Conservation (phyloP, 352 stramenopile genomes). For the Globisporangium heterothallicum region DNA sequence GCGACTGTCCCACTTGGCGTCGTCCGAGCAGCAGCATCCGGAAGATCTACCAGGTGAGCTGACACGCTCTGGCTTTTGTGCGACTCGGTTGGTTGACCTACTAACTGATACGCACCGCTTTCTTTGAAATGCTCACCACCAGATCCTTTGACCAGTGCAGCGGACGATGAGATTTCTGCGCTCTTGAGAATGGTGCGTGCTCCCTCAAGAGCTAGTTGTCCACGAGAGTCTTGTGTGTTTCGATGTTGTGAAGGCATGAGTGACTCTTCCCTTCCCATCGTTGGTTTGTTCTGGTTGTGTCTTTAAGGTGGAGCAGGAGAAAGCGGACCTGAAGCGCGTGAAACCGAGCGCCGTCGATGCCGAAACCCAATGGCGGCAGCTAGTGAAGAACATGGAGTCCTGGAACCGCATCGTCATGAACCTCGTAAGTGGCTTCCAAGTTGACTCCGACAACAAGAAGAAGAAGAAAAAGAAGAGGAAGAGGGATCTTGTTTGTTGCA, state of each 20-base stretch:
- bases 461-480: no score
- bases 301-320: slow-evolving; percentile 38
- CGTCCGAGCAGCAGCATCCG: slow-evolving; percentile 11
- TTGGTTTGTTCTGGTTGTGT: no score
- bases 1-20: slow-evolving; percentile 32
- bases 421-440: slow-evolving; percentile 28
- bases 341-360: slow-evolving; percentile 19
- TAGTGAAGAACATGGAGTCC: slow-evolving; percentile 82
- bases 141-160: slow-evolving; percentile 11
- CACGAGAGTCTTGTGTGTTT: no score
- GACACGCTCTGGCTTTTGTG: no score
- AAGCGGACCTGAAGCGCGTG: slow-evolving; percentile 23
- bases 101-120: no score
- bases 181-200: slow-evolving; percentile 48
- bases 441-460: not conserved
- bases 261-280: no score
- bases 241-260: no score
- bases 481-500: no score
- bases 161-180: slow-evolving; percentile 21
- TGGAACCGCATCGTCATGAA: slow-evolving; percentile 86
- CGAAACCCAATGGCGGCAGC: slow-evolving; percentile 65
- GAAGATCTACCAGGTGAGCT: no score
- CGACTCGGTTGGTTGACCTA: no score
- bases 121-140: no score
- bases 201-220: not conserved